Base-by-base conservation (phyloP, 2,329 filamentous ascomycete genomes). In the Ophiognomonia clavigignenti-juglandacearum region DNA sequence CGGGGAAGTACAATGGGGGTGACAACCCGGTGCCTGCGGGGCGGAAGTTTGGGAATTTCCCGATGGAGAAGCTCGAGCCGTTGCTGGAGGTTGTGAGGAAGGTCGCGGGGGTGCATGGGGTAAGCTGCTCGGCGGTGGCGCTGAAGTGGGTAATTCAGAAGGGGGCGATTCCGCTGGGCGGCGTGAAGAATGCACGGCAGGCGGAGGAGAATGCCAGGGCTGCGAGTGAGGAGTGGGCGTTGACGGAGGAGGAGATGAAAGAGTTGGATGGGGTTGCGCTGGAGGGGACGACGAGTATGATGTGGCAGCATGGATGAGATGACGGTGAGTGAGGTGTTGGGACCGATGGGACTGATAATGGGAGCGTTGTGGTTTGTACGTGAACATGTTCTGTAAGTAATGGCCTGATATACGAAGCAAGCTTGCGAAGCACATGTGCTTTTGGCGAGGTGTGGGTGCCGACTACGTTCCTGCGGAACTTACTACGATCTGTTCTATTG, bases 61-160 rank as follows among this genome's bases (percentile, higher is more conserved):
- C 66, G 1, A 72, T 72, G 64, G 63, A 66, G 53, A 57, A 70
- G 43, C 52, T 73, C 14, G 64, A 69, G 46, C 65, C 65, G 4
- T 57, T 65, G 0, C 47, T 71, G 10, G 57, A 61, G 6, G 59
- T 64, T 6, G 53, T 70, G 40, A 60, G 62, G 29, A 52, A 52
- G 20, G 67, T 70, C 44, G 65, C 63, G 0, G 60, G 64, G 8
- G 60, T 62, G 45, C 59, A 57, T 9, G 60, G 58, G 5, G 62
- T 67, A 13, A 54, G 53, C 16, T 52, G 63, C 14, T 60, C 64
- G 22, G 67, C 68, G 2, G 65, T 72, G 4, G 67, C 68, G 29
- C 52, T 73, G 26, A 73, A 73, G 50, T 72, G 66, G 53, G 65
- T 64, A 9, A 62, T 73, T 24, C 64, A 64, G 40, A 73, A 72